These are phyloP conservation scores for Coemansia sp. DNA, from an alignment of 192 early-diverging fungal genomes.

Conservation along the genomic window DNA sequence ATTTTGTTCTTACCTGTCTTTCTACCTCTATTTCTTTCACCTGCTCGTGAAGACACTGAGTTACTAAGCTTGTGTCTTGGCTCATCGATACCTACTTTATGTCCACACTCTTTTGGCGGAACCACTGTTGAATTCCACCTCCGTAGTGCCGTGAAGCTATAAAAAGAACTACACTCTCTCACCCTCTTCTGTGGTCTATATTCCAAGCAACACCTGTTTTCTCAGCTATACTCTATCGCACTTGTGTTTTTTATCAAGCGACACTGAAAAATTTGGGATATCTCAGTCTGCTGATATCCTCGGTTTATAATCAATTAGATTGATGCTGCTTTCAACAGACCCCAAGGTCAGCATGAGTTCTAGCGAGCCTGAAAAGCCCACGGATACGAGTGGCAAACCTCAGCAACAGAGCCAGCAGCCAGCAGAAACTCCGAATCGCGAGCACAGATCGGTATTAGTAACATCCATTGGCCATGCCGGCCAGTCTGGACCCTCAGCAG, in stretches of 20 bases:
- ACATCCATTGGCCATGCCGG: background rate
- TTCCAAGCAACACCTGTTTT: too few species aligned
- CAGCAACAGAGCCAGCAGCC: too few species aligned
- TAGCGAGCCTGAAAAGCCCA: background rate
- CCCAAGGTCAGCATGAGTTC: background rate
- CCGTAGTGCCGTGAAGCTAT: background rate
- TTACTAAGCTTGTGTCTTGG: background rate
- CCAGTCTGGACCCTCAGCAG: background rate
- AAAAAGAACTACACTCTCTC: background rate
- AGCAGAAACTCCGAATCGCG: background rate
- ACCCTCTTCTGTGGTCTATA: too few species aligned
- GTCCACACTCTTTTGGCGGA: background rate
- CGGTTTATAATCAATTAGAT: background rate
- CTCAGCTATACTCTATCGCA: too few species aligned
- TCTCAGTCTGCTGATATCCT: too few species aligned
- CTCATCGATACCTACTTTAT: background rate
- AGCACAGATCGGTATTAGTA: conserved; percentile 2
- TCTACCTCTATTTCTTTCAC: background rate
- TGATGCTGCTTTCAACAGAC: conserved; percentile 8
- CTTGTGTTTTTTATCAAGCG: too few species aligned
- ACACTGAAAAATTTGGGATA: too few species aligned
- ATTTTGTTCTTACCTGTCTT: background rate
- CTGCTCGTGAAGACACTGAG: background rate
- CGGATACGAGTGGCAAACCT: too few species aligned
- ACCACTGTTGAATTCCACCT: conserved; percentile 1